Base-by-base conservation (phyloP, 257 asterid genomes). In the Datura wrightii region DNA sequence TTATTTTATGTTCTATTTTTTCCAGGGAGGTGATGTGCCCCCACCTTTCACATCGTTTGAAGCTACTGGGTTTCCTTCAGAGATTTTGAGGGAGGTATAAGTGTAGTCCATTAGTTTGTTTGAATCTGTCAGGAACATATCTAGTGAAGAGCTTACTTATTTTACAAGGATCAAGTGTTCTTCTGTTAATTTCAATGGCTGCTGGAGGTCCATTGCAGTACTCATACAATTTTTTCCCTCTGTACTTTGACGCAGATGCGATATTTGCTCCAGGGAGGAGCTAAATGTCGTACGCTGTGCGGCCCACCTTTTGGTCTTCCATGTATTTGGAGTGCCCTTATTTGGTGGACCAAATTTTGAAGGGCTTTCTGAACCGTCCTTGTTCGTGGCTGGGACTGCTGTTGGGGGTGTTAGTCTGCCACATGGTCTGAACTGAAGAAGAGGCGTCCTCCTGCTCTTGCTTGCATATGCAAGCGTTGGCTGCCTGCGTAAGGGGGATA, bases 221-320 rank as follows among this genome's bases (percentile, higher is more conserved):
- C 92, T 89, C 91, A 89, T 87, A 58, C 85, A 76, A 84, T 63
- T 87, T 90, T 24, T 92, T 87, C 82, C 90, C 85, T 44, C 89
- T 91, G 88, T 89, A 86, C 91, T 90, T 92, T 93, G 94, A 91
- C 96, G 90, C 97, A 95, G 98, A 96, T 94, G 97, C 99, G 99
- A 95, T 95, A 93, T 95, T 97, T 92, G 99, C 99, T 95, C 98
- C 97, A 69, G 86, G 97, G 92, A 90, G 98, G 98, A 97, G 97
- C 90, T 86, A 90, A 93, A 94, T 93, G 97, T 93, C 98, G 99
- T 95, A 94, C 96, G 83, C 94, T 93, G 96, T 93, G 97, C 87
- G 59, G 70, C 90, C 93, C 89, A 89, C 91, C 87, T 85, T 70
- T 82, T 92, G 92, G 92, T 92, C 92, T 91, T 89, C 89, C 95